Conservation (phyloP, 805 yeast species). For the Wickerhamiella parazyma region DNA sequence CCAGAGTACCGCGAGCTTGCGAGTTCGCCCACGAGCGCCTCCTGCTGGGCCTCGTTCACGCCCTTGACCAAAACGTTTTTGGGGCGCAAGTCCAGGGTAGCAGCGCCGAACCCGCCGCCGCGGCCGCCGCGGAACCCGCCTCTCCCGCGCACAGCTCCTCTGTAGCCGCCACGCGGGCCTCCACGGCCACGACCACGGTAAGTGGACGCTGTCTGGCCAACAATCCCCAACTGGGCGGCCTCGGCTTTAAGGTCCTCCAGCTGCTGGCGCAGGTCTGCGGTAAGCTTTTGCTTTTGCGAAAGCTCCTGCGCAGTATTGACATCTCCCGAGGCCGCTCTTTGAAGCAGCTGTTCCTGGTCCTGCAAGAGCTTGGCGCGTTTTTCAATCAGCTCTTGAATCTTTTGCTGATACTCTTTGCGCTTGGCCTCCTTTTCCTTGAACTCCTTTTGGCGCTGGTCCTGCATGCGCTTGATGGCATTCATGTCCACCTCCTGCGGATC, state of each 20-base stretch:
- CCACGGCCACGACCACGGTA: constrained; percentile 14
- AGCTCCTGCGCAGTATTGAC: constrained; percentile 6
- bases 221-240: constrained; percentile 14
- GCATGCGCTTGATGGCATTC: constrained; percentile 29
- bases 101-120: constrained; percentile 18
- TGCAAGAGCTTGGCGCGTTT: constrained; percentile 27
- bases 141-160: constrained; percentile 6
- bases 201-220: constrained; percentile 4
- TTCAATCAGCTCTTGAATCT: constrained; percentile 25
- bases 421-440: constrained; percentile 29
- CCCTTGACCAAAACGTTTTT: constrained; percentile 26
- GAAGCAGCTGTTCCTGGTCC: constrained; percentile 27
- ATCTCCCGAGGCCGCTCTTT: constrained; percentile 17
- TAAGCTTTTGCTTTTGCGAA: constrained; percentile 14
- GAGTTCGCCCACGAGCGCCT: constrained; percentile 23
- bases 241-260: constrained; percentile 22
- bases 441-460: constrained; percentile 30
- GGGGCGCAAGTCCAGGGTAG: constrained; percentile 29
- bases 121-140: constrained; percentile 19
- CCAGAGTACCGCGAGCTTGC: constrained; percentile 16
- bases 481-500: constrained; percentile 24
- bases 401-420: constrained; percentile 25
- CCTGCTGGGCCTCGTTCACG: constrained; percentile 23
- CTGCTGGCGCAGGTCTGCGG: constrained; percentile 24
- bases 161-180: constrained; percentile 15